These are phyloP conservation scores for Clathrospora elynae DNA, from an alignment of 2,329 filamentous ascomycete genomes.

Conservation along the genomic window DNA sequence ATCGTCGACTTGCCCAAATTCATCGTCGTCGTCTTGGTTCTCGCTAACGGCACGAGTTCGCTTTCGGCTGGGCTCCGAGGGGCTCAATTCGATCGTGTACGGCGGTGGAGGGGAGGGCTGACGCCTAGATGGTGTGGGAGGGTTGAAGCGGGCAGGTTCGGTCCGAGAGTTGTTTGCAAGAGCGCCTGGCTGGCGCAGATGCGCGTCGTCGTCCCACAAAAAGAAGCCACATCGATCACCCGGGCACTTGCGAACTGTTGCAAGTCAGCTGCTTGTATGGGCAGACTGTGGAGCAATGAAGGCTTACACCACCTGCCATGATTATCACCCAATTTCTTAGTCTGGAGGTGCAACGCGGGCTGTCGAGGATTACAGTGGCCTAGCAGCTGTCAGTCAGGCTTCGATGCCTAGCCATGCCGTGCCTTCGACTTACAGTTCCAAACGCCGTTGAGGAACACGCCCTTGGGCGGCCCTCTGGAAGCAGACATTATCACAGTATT, in stretches of 20 bases:
- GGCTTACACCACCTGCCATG: conserved; percentile 58
- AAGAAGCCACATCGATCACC: conserved; percentile 61
- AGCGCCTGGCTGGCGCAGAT: conserved; percentile 54
- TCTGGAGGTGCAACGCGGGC: conserved; percentile 60
- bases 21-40: conserved; percentile 44
- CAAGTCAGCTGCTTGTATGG: conserved; percentile 15
- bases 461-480: conserved; percentile 19
- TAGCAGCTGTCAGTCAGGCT: conserved; percentile 27
- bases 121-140: conserved; percentile 25
- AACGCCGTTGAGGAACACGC: conserved; percentile 30
- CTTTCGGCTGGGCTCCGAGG: conserved; percentile 32
- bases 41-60: conserved; percentile 32
- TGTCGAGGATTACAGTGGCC: conserved; percentile 61
- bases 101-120: conserved; percentile 25
- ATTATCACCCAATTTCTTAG: conserved; percentile 63
- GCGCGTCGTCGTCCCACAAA: conserved; percentile 62
- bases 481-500: conserved; percentile 30
- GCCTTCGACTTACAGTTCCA: conserved; percentile 32
- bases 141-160: conserved; percentile 42
- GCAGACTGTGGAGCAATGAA: background rate
- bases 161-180: conserved; percentile 55
- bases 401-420: background rate
- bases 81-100: conserved; percentile 19
- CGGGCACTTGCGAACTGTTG: conserved; percentile 60
- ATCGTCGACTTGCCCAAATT: conserved; percentile 37